phyloP scores from a whole-genome alignment of 1,139 yeast genomes.

The Saccharomyces hybrid region DNA sequence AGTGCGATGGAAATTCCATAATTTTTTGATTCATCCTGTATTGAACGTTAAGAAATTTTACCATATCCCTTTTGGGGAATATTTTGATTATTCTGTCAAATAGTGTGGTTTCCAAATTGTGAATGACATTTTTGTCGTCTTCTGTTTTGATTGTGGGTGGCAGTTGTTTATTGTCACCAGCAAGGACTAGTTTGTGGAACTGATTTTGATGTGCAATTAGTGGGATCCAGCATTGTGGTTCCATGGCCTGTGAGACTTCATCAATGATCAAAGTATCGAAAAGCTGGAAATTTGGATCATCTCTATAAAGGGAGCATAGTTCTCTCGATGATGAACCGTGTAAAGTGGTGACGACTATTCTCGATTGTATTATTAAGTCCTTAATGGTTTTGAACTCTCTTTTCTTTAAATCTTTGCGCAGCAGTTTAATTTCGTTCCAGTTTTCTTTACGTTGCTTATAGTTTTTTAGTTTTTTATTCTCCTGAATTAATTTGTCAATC shows the following conservation, averaged over 20 bases:
- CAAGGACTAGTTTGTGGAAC: constrained; percentile 56
- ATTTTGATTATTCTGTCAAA: constrained; percentile 66
- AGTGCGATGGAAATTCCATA: constrained; percentile 69
- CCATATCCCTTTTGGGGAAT: constrained; percentile 42
- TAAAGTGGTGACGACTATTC: constrained; percentile 71
- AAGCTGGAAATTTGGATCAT: constrained; percentile 27
- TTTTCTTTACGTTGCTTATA: constrained; percentile 58
- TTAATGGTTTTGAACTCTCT: constrained; percentile 60
- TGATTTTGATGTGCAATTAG: constrained; percentile 50
- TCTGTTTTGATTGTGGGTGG: constrained; percentile 66
- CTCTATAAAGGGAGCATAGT: constrained; percentile 41
- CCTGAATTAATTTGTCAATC: constrained; percentile 50
- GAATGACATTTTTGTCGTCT: constrained; percentile 29
- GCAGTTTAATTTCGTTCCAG: constrained; percentile 59
- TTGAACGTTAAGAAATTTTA: constrained; percentile 58
- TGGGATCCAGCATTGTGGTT: constrained; percentile 97
- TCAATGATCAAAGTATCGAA: constrained; percentile 86
- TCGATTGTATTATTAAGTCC: constrained; percentile 52
- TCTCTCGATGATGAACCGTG: constrained; percentile 83
- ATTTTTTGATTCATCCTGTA: constrained; percentile 78
- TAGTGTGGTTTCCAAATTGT: constrained; percentile 51
- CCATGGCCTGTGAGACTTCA: constrained; percentile 89
- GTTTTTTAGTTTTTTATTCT: constrained; percentile 56
- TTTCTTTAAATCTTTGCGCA: constrained; percentile 58
- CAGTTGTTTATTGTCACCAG: constrained; percentile 83